A percentile compares a stretch with the other conserved stretches of the same genome.
Conservation (phyloP, 768 basidiomycete species). For the Leucosporidium scottii region DNA sequence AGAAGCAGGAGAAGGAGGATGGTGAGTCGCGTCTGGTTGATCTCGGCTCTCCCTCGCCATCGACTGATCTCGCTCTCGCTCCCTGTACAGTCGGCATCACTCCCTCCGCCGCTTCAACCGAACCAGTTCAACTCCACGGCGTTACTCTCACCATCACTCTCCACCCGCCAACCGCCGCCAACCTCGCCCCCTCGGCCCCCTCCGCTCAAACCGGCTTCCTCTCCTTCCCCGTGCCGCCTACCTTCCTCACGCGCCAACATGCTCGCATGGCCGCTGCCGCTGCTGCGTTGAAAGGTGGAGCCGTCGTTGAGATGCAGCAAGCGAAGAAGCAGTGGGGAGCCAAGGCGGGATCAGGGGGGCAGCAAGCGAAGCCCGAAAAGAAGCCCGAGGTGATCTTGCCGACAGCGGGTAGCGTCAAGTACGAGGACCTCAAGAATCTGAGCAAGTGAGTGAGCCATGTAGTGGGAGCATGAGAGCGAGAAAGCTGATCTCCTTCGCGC, state of each 20-base stretch:
- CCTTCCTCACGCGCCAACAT: background rate
- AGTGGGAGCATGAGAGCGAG: too few relatives aligned
- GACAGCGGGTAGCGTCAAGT: background rate
- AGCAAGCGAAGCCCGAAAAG: background rate
- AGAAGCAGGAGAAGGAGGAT: too few relatives aligned
- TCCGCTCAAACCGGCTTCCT: too few relatives aligned
- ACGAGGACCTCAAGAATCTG: conserved; percentile 5
- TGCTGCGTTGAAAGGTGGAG: background rate
- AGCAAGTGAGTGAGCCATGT: conserved; percentile 10
- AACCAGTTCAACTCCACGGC: too few relatives aligned
- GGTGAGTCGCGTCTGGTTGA: too few relatives aligned
- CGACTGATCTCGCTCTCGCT: background rate
- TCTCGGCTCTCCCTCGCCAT: background rate
- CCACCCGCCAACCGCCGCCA: too few relatives aligned
- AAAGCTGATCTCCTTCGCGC: too few relatives aligned
- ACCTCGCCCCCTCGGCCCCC: too few relatives aligned
- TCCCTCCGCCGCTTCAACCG: too few relatives aligned
- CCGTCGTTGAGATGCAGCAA: background rate
- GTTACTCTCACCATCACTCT: too few relatives aligned
- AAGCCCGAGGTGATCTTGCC: background rate
- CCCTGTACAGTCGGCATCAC: background rate
- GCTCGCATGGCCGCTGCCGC: background rate
- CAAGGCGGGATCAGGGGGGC: background rate
- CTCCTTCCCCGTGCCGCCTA: too few relatives aligned
- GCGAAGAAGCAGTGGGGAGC: background rate